phyloP scores from a whole-genome alignment of 1,284 basidiomycete genomes.

The Kwoniella shivajii region DNA sequence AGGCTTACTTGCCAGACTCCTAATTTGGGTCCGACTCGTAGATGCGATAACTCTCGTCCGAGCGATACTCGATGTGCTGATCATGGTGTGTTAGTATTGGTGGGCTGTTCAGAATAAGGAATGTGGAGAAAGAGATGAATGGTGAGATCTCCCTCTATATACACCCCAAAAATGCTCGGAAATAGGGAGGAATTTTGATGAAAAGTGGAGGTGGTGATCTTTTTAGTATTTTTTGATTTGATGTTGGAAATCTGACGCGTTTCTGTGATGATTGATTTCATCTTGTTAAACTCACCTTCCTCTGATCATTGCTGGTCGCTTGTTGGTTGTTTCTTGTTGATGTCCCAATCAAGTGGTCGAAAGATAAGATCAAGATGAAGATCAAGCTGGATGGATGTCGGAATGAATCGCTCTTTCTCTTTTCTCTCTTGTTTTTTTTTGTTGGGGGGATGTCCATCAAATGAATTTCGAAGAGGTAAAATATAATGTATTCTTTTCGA shows the following conservation, averaged over 20 bases:
- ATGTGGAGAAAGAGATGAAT: no score
- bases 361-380: background rate
- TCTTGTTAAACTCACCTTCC: constrained; percentile 9
- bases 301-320: constrained; percentile 4
- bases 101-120: no score
- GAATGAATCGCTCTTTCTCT: constrained; percentile 1
- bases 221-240: background rate
- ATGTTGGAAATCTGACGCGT: no score
- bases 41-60: background rate
- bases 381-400: background rate
- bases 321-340: background rate
- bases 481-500: background rate
- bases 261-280: no score
- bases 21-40: background rate
- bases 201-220: constrained; percentile 8
- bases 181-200: background rate
- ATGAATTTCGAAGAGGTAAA: no score
- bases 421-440: background rate
- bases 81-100: background rate
- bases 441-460: background rate
- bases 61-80: constrained; percentile 3
- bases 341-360: background rate
- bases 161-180: no score
- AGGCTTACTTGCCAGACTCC: background rate
- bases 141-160: no score